Base-by-base conservation (phyloP, 2,329 filamentous ascomycete genomes). In the Helotiales sp. region DNA sequence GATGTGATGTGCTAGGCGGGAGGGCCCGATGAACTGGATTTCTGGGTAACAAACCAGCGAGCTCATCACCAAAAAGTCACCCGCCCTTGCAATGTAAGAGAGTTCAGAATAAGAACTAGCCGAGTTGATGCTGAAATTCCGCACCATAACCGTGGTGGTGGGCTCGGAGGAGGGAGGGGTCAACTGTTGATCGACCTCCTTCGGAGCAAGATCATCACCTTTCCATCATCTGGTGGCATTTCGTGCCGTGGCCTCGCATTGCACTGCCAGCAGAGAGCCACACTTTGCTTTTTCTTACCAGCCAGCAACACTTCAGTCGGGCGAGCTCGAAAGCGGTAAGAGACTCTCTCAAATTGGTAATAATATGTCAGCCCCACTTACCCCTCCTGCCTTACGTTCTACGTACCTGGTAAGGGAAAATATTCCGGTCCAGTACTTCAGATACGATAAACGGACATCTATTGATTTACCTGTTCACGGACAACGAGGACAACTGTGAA, bases 31-130 rank as follows among this genome's bases (percentile, higher is more conserved):
- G 37, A 11, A 26, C 6, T 32, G 58, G 28, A 49, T 15, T 37
- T 40, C 24, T 61, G 59, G 66, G 66, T 68, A 67, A 65, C 62
- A 55, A 61, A 61, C 69, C 64, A 66, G 59, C 43, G 28, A 24
- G 60, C 47, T 43, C 32, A 37, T 37, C 54, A 37, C 30, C 20
- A 37, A 24, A 20, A 37, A 11, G 5, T n/a, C 52, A 55, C 32
- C 20, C 54, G 54, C 54, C 22, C n/a, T 37, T 40, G 20, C 30
- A 37, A 37, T 37, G 20, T 37, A 24, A 24, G 20, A 37, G 20
- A 37, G 54, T 57, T 57, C 54, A 57, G 24, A 24, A 24, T 40
- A 63, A 64, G 49, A 60, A 65, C 61, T 65, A 69, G 63, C 63
- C 65, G 65, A 69, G 40, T 45, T 45, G 40, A 20, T 45, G n/a